A percentile compares a stretch with the other conserved stretches of the same genome.
phyloP scores from a whole-genome alignment of 1,284 basidiomycete genomes.

The Puccinia polysora region DNA sequence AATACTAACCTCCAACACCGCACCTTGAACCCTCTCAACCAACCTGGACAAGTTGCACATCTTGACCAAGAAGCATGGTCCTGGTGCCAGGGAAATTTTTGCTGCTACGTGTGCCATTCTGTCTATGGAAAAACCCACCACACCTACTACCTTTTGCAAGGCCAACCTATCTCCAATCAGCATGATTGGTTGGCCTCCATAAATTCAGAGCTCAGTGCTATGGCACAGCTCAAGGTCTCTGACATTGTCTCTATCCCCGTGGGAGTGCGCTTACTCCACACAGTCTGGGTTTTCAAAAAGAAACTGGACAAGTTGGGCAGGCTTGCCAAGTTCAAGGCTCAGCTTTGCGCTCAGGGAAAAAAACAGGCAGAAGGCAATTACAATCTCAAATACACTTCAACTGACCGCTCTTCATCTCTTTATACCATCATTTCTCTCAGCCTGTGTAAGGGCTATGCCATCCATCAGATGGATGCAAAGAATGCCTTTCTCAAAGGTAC shows the following conservation, averaged over 20 bases:
- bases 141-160: too few species aligned
- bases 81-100: too few species aligned
- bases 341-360: background rate
- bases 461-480: background rate
- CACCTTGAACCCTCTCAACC: too few species aligned
- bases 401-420: background rate
- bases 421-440: background rate
- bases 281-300: background rate
- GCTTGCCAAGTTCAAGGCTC: background rate
- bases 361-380: background rate
- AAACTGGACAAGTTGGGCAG: background rate
- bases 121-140: too few species aligned
- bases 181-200: too few species aligned
- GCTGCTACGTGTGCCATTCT: too few species aligned
- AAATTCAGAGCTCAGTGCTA: background rate
- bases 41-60: too few species aligned
- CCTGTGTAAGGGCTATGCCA: background rate
- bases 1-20: too few species aligned
- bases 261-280: background rate
- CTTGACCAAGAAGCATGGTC: too few species aligned
- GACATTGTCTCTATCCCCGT: background rate
- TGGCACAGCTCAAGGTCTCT: background rate
- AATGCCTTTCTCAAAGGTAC: slow-evolving; percentile 2
- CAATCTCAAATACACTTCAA: background rate
- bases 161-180: too few species aligned